Base-by-base conservation (phyloP, 306 rosid genomes). In the Acmispon strigosus region DNA sequence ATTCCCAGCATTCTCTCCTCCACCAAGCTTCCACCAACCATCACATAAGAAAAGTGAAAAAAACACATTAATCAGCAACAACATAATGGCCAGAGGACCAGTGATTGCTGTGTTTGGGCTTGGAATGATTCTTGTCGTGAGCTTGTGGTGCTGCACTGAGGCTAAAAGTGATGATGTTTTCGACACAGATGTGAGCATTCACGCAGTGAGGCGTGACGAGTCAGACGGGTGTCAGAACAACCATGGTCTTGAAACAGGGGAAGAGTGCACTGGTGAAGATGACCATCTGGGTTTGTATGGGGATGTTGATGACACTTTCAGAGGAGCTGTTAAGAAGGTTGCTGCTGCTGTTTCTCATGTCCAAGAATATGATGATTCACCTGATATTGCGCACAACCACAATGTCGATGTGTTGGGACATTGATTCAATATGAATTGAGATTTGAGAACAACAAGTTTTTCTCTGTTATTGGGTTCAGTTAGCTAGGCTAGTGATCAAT, bases 261-360 rank as follows among this genome's bases (percentile, higher is more conserved):
- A 82, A 36, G 73, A 82, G 16, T 82, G 86, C 76, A n/a, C 29
- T 0, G 72, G 10, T 13, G 78, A 82, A 29, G 77, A 78, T 16
- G 81, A 70, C 43, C 0, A 16, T 9, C 76, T 72, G 8, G 82
- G 81, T 11, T 17, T 81, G 27, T 72, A 78, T 63, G 18, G 49
- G 0, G 83, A 82, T 53, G 22, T 75, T n/a, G 86, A 82, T 65
- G 86, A 82, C 60, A 58, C 83, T 70, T 82, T 20, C 56, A 82
- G 5, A 37, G 32, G 0, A 22, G 34, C 34, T 24, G 1, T 8
- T 0, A 62, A 8, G 45, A 60, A 29, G 16, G 3, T 2, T 5
- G 3, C 12, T 34, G 7, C 9, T 6, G 14, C 0, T n/a, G 0
- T 9, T 14, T 37, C 12, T 2, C 22, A 24, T 22, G 0, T 37